phyloP scores from a whole-genome alignment of 192 early-diverging fungal genomes.

The Gigaspora rosea region DNA sequence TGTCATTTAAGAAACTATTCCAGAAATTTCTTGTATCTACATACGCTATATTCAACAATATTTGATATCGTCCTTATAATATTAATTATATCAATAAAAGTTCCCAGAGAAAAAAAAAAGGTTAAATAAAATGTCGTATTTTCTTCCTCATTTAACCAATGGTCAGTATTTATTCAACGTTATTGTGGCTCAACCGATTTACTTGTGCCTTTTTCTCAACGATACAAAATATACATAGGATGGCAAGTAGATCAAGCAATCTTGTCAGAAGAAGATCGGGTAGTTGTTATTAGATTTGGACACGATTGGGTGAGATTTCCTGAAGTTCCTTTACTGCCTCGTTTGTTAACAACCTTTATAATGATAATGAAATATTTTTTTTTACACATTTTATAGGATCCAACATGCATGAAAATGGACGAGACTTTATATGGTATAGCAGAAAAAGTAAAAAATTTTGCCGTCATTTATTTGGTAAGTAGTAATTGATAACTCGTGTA shows the following conservation, averaged over 20 bases:
- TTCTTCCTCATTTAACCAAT: slow-evolving; percentile 67
- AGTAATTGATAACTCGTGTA: not conserved
- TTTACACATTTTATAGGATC: slow-evolving; percentile 55
- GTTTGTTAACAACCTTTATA: too few relatives aligned
- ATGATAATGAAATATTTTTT: not conserved
- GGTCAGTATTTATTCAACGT: slow-evolving; percentile 35
- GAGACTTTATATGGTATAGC: slow-evolving; percentile 91
- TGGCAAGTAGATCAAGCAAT: slow-evolving; percentile 99
- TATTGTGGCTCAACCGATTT: not conserved
- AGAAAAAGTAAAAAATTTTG: slow-evolving; percentile 98
- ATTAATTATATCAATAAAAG: too few relatives aligned
- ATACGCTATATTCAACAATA: too few relatives aligned
- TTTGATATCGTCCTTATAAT: too few relatives aligned
- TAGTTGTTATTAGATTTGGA: slow-evolving; percentile 96
- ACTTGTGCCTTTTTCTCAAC: not conserved
- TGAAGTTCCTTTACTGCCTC: not conserved
- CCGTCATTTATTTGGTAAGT: slow-evolving; percentile 85
- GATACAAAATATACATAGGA: slow-evolving; percentile 40
- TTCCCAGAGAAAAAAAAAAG: not conserved
- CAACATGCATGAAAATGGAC: slow-evolving; percentile 97
- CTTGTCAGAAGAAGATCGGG: slow-evolving; percentile 94
- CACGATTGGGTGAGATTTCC: slow-evolving; percentile 75
- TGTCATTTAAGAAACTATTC: too few relatives aligned
- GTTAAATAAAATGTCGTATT: slow-evolving; percentile 46
- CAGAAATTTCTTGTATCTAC: too few relatives aligned